These are phyloP conservation scores for Saxophila tyrrhenica DNA, from an alignment of 495 filamentous ascomycete genomes.

Conservation along the genomic window DNA sequence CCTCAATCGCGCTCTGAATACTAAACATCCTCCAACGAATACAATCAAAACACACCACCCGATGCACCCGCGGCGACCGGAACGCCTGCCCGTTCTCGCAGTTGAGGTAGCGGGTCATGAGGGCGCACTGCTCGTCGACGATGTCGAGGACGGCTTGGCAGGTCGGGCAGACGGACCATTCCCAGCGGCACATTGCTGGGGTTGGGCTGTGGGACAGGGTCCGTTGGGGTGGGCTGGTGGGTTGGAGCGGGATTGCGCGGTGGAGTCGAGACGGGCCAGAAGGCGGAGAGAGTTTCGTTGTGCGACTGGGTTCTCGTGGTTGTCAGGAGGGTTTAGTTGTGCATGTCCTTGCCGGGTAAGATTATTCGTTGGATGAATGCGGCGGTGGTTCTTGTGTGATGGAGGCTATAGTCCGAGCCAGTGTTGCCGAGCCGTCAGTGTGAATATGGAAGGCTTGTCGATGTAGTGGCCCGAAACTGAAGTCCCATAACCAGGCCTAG, in stretches of 20 bases:
- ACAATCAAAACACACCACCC: not conserved
- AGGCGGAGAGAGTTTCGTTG: not conserved
- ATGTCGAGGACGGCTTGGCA: not conserved
- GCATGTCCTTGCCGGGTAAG: no score
- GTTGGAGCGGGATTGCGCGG: not conserved
- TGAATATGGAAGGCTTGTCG: no score
- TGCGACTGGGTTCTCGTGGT: not conserved
- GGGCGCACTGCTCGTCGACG: not conserved
- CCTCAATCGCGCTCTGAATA: not conserved
- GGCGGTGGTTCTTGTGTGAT: no score
- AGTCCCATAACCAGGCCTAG: no score
- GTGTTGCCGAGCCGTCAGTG: no score
- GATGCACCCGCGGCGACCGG: not conserved
- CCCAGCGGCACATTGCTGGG: not conserved
- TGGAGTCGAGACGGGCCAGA: not conserved
- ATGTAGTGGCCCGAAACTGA: no score
- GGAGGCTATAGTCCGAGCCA: no score
- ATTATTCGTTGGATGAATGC: no score
- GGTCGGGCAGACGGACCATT: not conserved
- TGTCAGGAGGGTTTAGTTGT: no score
- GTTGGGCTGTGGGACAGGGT: not conserved
- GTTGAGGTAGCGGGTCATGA: not conserved
- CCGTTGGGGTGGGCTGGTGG: not conserved
- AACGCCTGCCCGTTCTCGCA: not conserved
- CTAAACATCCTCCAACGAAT: not conserved